Base-by-base conservation (phyloP, 805 yeast species). In the Cyberlindnera mississippiensis region DNA sequence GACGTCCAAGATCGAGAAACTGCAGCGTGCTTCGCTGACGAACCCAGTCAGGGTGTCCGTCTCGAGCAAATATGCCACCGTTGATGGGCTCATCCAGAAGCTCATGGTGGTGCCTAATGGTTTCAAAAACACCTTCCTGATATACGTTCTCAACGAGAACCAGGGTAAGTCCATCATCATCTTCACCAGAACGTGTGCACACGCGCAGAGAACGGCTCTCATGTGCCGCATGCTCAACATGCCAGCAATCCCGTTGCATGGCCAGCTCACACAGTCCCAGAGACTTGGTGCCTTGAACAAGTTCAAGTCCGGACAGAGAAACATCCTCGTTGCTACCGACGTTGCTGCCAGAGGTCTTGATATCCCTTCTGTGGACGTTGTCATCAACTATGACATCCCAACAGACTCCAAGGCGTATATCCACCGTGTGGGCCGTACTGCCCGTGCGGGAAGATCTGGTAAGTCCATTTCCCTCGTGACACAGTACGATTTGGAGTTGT, bases 341-440 rank as follows among this genome's bases (percentile, higher is more conserved):
- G 86, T 85, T 37, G 95, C 90, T n/a, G 88, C 91, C 8, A 79
- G 95, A 72, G 95, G 95, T 46, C 72, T 85, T 56, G 95, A 85
- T 73, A 85, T 85, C 41, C 91, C 95, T 11, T 69, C 79, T 17
- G 93, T 85, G 37, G 91, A 83, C 57, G 64, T 83, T 45, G 93
- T 85, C 29, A 68, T 85, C 34, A 85, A 85, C 59, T 85, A 80
- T 53, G 93, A 85, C 59, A 78, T 85, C 40, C 93, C 95, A 20
- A 81, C 87, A 17, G 93, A 85, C 58, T 85, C 91, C 5, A 86
- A 85, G 61, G 86, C 89, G 10, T 85, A 82, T 56, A 81, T 85
- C 51, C 95, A 85, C 61, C 71, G 96, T 64, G 96, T 90, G 27
- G 97, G 97, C 43, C 82, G 97, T 70, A 89, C 96, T 27, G 96